These are phyloP conservation scores for Sonneratia caseolaris DNA, from an alignment of 345 rosid species.

Conservation along the genomic window DNA sequence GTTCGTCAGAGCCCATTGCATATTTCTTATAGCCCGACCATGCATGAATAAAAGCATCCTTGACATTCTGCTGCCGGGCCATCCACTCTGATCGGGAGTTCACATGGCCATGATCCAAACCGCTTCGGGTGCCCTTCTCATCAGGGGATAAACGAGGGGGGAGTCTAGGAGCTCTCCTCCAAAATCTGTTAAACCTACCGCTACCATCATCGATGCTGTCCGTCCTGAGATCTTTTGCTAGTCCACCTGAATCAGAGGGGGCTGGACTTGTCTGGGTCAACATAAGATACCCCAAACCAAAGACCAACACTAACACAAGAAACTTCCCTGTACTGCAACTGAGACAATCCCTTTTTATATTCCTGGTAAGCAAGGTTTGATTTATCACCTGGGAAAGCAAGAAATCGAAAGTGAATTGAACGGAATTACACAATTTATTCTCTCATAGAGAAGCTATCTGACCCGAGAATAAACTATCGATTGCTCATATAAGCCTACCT, in stretches of 20 bases:
- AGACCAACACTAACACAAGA: conserved; percentile 45
- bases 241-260: conserved; percentile 22
- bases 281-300: conserved; percentile 60
- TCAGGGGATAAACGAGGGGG: conserved; percentile 85
- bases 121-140: conserved; percentile 30
- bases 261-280: conserved; percentile 37
- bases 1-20: conserved; percentile 93
- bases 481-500: not conserved
- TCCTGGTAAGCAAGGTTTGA: conserved; percentile 46
- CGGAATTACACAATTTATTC: not conserved
- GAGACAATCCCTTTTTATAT: conserved; percentile 40
- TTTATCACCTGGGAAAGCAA: conserved; percentile 51
- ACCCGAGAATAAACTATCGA: not conserved
- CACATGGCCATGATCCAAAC: conserved; percentile 10
- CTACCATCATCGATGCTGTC: conserved; percentile 25
- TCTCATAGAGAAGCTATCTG: not conserved
- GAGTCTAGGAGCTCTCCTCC: conserved; percentile 76
- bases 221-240: conserved; percentile 22
- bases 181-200: conserved; percentile 43
- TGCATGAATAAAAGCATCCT: conserved; percentile 78
- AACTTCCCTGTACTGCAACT: conserved; percentile 89
- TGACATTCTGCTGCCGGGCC: conserved; percentile 59
- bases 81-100: conserved; percentile 44
- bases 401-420: not conserved
- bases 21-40: conserved; percentile 89